Base-by-base conservation (phyloP, 345 rosid genomes). In the Gossypium herbaceum region DNA sequence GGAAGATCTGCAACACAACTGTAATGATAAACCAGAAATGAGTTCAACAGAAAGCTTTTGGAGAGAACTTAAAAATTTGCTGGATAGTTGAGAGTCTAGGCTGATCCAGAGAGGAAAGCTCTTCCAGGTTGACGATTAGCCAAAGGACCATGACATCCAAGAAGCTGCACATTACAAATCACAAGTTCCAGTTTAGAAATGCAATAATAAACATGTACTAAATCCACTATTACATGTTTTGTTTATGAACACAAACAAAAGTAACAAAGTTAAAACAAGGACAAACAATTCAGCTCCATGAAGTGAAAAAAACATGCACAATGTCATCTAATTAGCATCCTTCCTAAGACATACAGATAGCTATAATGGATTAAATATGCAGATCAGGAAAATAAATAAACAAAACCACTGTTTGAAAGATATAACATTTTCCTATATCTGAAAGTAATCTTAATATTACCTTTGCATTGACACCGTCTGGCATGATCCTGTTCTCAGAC, bases 391-490 rank as follows among this genome's bases (percentile, higher is more conserved):
- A 20, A 47, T 7, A 22, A 22, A 67, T 2, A 2, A 15, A 0
- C 9, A 27, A 16, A 50, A 51, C 17, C 45, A 51, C 16, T 9
- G 22, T 27, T 9, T 16, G 15, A 51, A 51, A 69, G 16, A 27
- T 22, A 51, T 7, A 3, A 27, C 9, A 69, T 69, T 48, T 19
- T 39, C 34, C 24, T 0, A 51, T 51, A 66, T 20, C 52, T 66
- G 12, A 12, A 57, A 15, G 41, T 17, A 54, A n/a, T 51, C 51
- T 16, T 19, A 52, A 52, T 52, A 48, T 41, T 58, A 86, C 87
- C 84, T 85, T 85, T 19, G 89, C 89, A 69, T 87, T 85, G 64
- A 87, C 89, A 66, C 91, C 91, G 52, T 87, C 89, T 4, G 87
- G 85, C 15, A 81, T 60, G 60, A 87, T 84, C 78, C 91, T 79